Percentiles rank a stretch among this genome's conserved stretches.
Conservation (phyloP, 116 monocot genomes). For the Cymodocea nodosa region DNA sequence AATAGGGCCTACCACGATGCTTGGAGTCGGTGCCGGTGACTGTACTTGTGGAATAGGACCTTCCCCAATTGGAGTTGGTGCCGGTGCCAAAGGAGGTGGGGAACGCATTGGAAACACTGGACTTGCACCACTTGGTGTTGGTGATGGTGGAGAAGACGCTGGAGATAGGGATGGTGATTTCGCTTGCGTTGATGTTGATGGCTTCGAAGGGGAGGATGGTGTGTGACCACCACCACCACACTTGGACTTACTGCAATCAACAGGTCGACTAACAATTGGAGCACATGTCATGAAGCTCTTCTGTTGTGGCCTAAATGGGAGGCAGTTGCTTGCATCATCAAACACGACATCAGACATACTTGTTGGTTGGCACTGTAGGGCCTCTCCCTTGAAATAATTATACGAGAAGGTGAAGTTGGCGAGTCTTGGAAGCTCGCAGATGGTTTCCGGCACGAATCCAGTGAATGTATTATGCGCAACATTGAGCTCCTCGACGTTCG, state of each 20-base stretch:
- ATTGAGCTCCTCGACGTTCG: slow-evolving; percentile 29
- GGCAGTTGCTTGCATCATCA: slow-evolving; percentile 48
- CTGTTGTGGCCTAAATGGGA: slow-evolving; percentile 28
- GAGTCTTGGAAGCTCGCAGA: slow-evolving; percentile 46
- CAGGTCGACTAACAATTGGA: slow-evolving; percentile 30
- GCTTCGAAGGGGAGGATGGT: neutral
- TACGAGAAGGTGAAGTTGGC: slow-evolving; percentile 59
- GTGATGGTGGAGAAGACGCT: neutral
- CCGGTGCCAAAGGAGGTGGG: neutral
- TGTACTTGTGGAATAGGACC: too few relatives aligned
- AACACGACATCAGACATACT: slow-evolving; percentile 9
- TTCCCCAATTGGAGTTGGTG: too few relatives aligned
- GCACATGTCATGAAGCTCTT: slow-evolving; percentile 26
- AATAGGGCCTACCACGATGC: too few relatives aligned
- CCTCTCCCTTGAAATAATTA: slow-evolving; percentile 58
- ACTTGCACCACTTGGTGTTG: neutral
- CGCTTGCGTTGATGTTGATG: neutral
- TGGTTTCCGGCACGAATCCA: slow-evolving; percentile 20
- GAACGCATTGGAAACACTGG: neutral
- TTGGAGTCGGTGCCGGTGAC: neutral
- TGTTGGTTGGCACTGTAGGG: slow-evolving; percentile 19
- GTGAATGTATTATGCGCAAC: slow-evolving; percentile 34
- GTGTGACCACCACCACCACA: neutral
- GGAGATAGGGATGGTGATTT: neutral
- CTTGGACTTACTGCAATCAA: slow-evolving; percentile 33